These are phyloP conservation scores for Boletus rufocinnamomeus DNA, from an alignment of 768 basidiomycete genomes.

Conservation along the genomic window DNA sequence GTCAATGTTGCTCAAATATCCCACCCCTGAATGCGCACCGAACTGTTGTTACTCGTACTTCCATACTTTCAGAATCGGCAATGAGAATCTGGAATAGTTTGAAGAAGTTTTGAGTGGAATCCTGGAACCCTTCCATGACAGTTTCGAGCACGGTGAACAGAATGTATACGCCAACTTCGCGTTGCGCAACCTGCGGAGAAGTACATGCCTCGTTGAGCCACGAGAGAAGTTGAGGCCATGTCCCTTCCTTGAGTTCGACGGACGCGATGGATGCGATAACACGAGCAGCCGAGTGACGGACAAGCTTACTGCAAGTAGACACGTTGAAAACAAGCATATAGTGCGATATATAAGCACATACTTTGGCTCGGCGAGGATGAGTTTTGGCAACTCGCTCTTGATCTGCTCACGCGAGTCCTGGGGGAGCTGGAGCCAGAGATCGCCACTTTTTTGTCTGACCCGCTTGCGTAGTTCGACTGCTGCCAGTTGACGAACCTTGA, in stretches of 20 bases:
- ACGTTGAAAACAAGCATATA: background rate
- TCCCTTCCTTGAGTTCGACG: constrained; percentile 75
- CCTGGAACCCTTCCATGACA: constrained; percentile 86
- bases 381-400: constrained; percentile 78
- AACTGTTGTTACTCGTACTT: constrained; percentile 89
- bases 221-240: constrained; percentile 87
- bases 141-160: constrained; percentile 90
- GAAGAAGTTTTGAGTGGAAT: constrained; percentile 73
- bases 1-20: constrained; percentile 5
- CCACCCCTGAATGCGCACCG: constrained; percentile 44
- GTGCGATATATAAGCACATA: constrained; percentile 38
- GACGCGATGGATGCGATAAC: constrained; percentile 91
- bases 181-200: constrained; percentile 67
- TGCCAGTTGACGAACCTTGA: constrained; percentile 91
- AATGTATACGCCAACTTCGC: constrained; percentile 91
- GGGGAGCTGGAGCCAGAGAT: constrained; percentile 75
- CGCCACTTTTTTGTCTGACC: constrained; percentile 74
- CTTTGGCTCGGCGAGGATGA: constrained; percentile 79
- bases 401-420: constrained; percentile 75
- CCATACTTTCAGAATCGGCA: constrained; percentile 80
- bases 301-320: constrained; percentile 63
- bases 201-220: constrained; percentile 80
- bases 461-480: constrained; percentile 97
- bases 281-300: constrained; percentile 90
- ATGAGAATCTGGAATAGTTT: constrained; percentile 74